Base-by-base conservation (phyloP, 73 alveolate genomes). In the Paramecium tetraurelia region DNA sequence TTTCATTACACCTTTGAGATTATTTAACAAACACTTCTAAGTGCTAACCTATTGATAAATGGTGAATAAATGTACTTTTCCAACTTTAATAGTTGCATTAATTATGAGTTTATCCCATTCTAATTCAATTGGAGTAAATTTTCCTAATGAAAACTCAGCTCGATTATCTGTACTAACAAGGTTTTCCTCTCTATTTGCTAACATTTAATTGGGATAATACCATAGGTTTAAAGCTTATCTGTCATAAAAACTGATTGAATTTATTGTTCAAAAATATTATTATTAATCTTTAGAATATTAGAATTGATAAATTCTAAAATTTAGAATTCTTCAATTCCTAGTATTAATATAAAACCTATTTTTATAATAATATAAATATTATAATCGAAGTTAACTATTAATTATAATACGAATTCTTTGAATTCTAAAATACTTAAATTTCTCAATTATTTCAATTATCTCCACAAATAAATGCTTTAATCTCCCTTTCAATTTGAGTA, bases 1-100 rank as follows among this genome's bases (percentile, higher is more conserved):
- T 75, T 63, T 69, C 75, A 93, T 70, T 16, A 93, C 72, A n/a
- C 97, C 97, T n/a, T 77, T 76, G 22, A 93, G 92, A 77, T 93
- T 87, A 29, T 94, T 70, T 24, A 93, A 48, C 76, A 93, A 50
- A 85, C 70, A 59, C 86, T 89, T 89, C 31, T 70, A 21, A 21
- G 84, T 63, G 20, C 20, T 33, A 33, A 33, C 14, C 93, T 35
- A 72, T 58, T 5, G 5, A 16, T 9, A 12, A 41, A 27, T 29
- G 58, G 29, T 12, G 27, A 35, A 53, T 41, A 38, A 18, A 53
- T 53, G 18, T 44, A 80, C 90, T 16, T 80, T 80, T 80, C 90
- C 90, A 22, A 43, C 72, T 44, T 68, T 89, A 33, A 89, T 83
- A 11, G 58, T 70, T 33, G 94, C 94, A 44, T 89, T 68, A 12